Evolutionary conservation across 805 yeast species (phyloP).

Genomic region (Sugiyamaella chiloensis): DNA sequence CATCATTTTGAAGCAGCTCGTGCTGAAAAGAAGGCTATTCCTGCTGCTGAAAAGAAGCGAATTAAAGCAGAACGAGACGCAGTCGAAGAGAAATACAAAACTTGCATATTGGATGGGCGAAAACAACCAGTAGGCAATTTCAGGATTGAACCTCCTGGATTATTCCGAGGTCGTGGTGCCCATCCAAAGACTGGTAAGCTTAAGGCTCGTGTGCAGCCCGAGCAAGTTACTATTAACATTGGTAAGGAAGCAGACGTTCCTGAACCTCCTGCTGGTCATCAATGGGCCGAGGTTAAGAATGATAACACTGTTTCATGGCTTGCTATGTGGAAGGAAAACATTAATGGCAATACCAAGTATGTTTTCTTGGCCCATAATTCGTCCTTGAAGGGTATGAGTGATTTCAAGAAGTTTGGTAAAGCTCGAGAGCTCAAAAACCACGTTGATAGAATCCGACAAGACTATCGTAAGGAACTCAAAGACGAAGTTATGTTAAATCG

Average conservation of each 20-base stretch:
- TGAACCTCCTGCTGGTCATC: constrained; percentile 78
- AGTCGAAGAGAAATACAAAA: constrained; percentile 75
- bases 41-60: constrained; percentile 71
- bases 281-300: constrained; percentile 86
- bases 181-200: constrained; percentile 94
- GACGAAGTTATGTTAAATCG: constrained; percentile 77
- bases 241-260: constrained; percentile 73
- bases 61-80: constrained; percentile 70
- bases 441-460: constrained; percentile 68
- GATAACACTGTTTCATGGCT: constrained; percentile 93
- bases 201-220: constrained; percentile 83
- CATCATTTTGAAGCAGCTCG: constrained; percentile 66
- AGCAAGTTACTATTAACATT: constrained; percentile 80
- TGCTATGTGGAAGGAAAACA: constrained; percentile 96
- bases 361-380: constrained; percentile 91
- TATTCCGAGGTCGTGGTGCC: constrained; percentile 94
- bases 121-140: constrained; percentile 92
- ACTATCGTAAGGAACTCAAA: constrained; percentile 67
- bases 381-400: constrained; percentile 86
- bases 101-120: constrained; percentile 79
- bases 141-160: constrained; percentile 92
- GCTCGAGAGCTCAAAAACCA: constrained; percentile 79
- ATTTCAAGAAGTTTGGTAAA: constrained; percentile 87
- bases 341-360: constrained; percentile 77
- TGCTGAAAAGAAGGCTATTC: constrained; percentile 66